A percentile compares a stretch with the other conserved stretches of the same genome.
Conservation (phyloP, 2,329 filamentous ascomycete genomes). For the Phyllosticta ampelicida region DNA sequence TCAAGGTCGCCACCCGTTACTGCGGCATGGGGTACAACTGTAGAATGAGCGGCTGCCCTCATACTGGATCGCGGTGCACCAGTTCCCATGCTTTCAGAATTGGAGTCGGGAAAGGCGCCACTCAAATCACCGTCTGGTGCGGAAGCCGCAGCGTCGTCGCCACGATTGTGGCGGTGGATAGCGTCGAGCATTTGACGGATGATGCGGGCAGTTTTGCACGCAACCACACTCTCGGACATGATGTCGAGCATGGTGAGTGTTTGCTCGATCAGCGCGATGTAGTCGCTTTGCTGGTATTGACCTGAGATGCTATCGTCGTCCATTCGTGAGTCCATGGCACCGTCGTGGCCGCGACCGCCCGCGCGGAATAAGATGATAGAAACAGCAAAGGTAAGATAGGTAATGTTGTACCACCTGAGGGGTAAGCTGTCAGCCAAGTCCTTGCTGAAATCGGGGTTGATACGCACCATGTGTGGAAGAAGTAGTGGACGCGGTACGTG, state of each 20-base stretch:
- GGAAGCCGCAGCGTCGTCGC: neutral
- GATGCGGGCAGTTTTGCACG: slow-evolving; percentile 25
- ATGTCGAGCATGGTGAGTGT: slow-evolving; percentile 31
- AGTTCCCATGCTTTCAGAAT: neutral
- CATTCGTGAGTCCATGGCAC: neutral
- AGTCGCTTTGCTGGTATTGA: slow-evolving; percentile 13
- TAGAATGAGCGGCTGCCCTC: neutral
- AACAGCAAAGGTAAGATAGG: slow-evolving; percentile 32
- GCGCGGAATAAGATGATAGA: slow-evolving; percentile 26
- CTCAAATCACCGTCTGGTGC: neutral
- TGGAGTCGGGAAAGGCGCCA: neutral
- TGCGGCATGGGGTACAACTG: neutral
- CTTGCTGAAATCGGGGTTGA: neutral
- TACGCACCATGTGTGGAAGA: slow-evolving; percentile 33
- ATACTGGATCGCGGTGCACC: neutral
- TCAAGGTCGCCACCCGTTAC: neutral
- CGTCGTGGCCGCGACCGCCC: slow-evolving; percentile 13
- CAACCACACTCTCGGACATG: slow-evolving; percentile 33
- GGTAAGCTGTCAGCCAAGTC: neutral
- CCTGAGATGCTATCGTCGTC: slow-evolving; percentile 18
- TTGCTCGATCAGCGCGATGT: slow-evolving; percentile 22
- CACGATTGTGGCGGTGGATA: slow-evolving; percentile 1
- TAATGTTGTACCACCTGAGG: slow-evolving; percentile 33
- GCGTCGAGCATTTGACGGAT: slow-evolving; percentile 10
- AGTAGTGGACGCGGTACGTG: slow-evolving; percentile 29